Evolutionary conservation across 176 grass and related monocot genomes (phyloP).

Genomic region (Rhynchospora breviuscula): DNA sequence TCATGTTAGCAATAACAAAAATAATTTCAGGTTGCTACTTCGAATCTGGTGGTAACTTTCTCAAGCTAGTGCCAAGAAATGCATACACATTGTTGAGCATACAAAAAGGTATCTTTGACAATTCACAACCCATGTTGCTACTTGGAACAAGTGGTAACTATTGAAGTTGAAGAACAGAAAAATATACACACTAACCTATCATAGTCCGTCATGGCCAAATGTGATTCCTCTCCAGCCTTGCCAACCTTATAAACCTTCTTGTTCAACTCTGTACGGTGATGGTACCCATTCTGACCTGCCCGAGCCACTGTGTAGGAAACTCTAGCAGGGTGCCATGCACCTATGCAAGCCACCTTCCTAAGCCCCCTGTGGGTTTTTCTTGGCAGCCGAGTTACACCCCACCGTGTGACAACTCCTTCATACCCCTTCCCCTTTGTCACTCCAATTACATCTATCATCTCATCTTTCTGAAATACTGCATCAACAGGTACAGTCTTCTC

Average conservation of each 20-base stretch:
- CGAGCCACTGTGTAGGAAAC: slow-evolving; percentile 93
- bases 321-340: slow-evolving; percentile 89
- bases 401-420: slow-evolving; percentile 87
- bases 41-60: no score
- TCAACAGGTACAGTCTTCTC: slow-evolving; percentile 75
- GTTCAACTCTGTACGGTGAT: slow-evolving; percentile 90
- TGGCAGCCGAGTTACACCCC: slow-evolving; percentile 91
- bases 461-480: slow-evolving; percentile 81
- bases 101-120: no score
- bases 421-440: slow-evolving; percentile 95
- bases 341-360: slow-evolving; percentile 89
- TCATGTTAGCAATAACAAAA: no score
- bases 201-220: slow-evolving; percentile 61
- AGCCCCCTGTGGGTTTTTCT: slow-evolving; percentile 96
- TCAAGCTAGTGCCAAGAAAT: no score
- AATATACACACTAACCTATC: slow-evolving; percentile 42
- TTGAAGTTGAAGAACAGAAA: not conserved
- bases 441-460: slow-evolving; percentile 94
- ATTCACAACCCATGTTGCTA: no score
- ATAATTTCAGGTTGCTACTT: no score
- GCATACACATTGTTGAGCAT: no score
- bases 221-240: slow-evolving; percentile 64
- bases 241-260: slow-evolving; percentile 90
- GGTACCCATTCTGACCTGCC: slow-evolving; percentile 90
- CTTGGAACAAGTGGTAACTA: no score